phyloP scores from a whole-genome alignment of 2,329 filamentous ascomycete species.

The Didymella sp. region DNA sequence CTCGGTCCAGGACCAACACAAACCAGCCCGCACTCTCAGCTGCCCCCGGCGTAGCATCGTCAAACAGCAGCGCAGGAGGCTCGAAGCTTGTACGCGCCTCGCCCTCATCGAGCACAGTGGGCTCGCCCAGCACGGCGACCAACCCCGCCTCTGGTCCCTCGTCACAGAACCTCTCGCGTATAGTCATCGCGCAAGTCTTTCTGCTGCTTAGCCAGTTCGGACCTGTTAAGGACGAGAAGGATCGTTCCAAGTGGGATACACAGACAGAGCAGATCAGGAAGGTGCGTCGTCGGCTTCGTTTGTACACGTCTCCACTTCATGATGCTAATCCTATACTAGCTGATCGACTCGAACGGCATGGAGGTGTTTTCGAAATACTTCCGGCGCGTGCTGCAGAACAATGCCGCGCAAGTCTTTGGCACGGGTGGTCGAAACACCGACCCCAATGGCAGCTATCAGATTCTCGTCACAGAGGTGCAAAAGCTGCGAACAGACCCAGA shows the following conservation, averaged over 20 bases:
- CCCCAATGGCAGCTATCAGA: slow-evolving; percentile 80
- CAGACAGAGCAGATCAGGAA: slow-evolving; percentile 92
- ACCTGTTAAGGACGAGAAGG: slow-evolving; percentile 93
- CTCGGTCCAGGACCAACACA: slow-evolving; percentile 63
- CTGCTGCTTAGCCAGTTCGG: slow-evolving; percentile 75
- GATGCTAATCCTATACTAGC: slow-evolving; percentile 59
- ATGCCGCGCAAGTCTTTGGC: slow-evolving; percentile 90
- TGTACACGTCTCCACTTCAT: slow-evolving; percentile 9
- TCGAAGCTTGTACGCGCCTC: slow-evolving; percentile 66
- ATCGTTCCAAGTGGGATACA: slow-evolving; percentile 87
- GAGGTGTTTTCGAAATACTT: slow-evolving; percentile 98
- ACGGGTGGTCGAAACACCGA: slow-evolving; percentile 74
- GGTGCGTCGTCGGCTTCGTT: slow-evolving; percentile 60
- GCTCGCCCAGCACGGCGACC: slow-evolving; percentile 61
- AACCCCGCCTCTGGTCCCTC: slow-evolving; percentile 52
- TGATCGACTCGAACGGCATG: slow-evolving; percentile 98
- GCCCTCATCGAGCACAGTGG: slow-evolving; percentile 63
- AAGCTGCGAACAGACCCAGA: slow-evolving; percentile 82
- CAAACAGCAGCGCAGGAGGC: slow-evolving; percentile 61
- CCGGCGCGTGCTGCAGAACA: slow-evolving; percentile 86
- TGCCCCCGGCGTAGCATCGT: slow-evolving; percentile 59
- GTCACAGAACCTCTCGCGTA: slow-evolving; percentile 73
- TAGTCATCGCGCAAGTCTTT: slow-evolving; percentile 94
- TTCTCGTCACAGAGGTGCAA: slow-evolving; percentile 82
- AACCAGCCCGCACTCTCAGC: slow-evolving; percentile 61